Conservation (phyloP, 768 basidiomycete genomes). For the Pleurotus citrinopileatus region DNA sequence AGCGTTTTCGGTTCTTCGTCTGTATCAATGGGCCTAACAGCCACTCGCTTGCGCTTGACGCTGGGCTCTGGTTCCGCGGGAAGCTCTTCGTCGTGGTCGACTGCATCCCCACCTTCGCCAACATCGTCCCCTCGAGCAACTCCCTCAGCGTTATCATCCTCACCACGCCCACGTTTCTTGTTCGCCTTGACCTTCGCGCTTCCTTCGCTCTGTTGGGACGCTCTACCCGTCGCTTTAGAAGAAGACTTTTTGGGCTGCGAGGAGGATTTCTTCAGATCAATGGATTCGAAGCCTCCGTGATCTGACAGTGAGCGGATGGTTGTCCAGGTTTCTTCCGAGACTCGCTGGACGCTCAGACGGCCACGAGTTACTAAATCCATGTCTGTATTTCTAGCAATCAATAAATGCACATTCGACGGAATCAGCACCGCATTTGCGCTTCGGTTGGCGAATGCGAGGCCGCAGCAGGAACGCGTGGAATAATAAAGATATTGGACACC, state of each 20-base stretch:
- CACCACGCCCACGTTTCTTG: background rate
- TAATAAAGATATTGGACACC: background rate
- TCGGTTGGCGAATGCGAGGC: background rate
- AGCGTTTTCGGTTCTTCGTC: background rate
- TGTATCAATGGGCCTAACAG: background rate
- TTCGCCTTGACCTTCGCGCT: conserved; percentile 16
- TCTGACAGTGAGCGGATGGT: conserved; percentile 59
- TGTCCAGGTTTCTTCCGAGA: conserved; percentile 62
- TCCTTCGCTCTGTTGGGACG: conserved; percentile 2
- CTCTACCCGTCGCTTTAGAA: conserved; percentile 16
- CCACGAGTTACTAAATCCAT: conserved; percentile 84
- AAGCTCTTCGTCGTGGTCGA: background rate
- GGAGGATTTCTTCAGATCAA: conserved; percentile 31
- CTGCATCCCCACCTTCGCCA: background rate
- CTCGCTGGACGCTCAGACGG: conserved; percentile 85
- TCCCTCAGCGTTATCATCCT: background rate
- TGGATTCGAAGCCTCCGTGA: conserved; percentile 75
- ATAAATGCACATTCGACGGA: conserved; percentile 17
- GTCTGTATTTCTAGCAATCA: conserved; percentile 29
- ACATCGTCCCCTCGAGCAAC: background rate
- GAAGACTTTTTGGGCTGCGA: conserved; percentile 17
- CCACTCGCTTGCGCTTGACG: conserved; percentile 33
- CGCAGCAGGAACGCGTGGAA: background rate
- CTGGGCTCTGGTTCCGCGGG: background rate
- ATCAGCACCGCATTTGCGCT: too few species aligned